Evolutionary conservation across 2,329 filamentous ascomycete genomes (phyloP).

Genomic region (Zymoseptoria brevis): DNA sequence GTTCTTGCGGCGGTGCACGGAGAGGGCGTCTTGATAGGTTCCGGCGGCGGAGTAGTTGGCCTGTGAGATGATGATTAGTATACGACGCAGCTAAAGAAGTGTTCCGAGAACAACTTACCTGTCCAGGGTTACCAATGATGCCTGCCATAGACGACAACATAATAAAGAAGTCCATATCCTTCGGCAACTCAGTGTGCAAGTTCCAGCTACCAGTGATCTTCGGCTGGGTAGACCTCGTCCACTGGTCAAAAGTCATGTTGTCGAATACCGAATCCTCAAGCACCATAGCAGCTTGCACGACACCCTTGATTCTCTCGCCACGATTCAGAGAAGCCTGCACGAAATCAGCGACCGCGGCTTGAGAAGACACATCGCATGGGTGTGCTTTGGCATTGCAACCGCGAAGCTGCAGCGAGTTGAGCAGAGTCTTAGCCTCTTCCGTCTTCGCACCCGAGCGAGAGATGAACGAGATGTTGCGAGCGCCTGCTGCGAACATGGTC

Average conservation of each 20-base stretch:
- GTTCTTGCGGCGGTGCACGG: constrained; percentile 17
- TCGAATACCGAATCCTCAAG: constrained; percentile 18
- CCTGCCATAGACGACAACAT: constrained; percentile 20
- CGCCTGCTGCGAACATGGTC: not conserved
- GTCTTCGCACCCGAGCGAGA: not conserved
- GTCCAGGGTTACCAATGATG: constrained; percentile 15
- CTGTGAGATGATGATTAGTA: constrained; percentile 4
- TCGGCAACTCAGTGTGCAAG: constrained; percentile 13
- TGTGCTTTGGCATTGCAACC: not conserved
- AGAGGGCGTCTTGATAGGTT: constrained; percentile 20
- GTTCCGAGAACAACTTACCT: not conserved
- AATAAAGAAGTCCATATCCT: constrained; percentile 27
- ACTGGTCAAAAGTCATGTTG: constrained; percentile 19
- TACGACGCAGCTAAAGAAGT: too few species aligned
- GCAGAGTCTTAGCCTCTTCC: not conserved
- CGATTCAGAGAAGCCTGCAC: not conserved
- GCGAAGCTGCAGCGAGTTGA: not conserved
- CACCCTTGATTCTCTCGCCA: constrained; percentile 3
- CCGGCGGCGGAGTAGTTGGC: constrained; percentile 20
- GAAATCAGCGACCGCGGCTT: not conserved
- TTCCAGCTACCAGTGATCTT: constrained; percentile 28
- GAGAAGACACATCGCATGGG: not conserved
- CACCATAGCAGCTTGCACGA: constrained; percentile 30
- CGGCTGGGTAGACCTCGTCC: constrained; percentile 7
- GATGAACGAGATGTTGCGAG: not conserved